Evolutionary conservation across 768 basidiomycete species (phyloP).

Genomic region (Naganishia vishniacii): DNA sequence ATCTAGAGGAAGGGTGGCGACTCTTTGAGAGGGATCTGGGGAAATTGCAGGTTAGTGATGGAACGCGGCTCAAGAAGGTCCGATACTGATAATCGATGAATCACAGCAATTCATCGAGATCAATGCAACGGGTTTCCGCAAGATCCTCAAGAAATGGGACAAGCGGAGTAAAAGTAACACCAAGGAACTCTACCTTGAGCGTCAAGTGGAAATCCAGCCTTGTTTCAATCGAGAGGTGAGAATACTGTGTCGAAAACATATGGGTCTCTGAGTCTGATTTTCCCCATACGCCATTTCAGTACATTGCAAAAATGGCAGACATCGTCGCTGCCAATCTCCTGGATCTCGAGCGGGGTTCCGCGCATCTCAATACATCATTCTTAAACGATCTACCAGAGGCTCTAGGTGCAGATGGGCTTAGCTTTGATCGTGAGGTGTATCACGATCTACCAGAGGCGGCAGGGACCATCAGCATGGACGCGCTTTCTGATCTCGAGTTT

Average conservation of each 20-base stretch:
- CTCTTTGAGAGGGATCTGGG: slow-evolving; percentile 87
- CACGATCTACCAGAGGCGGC: slow-evolving; percentile 35
- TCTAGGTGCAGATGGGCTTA: slow-evolving; percentile 38
- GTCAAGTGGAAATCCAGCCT: slow-evolving; percentile 98
- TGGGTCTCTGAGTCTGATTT: background rate
- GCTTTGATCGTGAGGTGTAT: slow-evolving; percentile 40
- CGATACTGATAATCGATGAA: background rate
- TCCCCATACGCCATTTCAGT: slow-evolving; percentile 51
- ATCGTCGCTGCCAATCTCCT: slow-evolving; percentile 65
- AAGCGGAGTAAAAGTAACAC: slow-evolving; percentile 89
- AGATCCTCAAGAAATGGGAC: slow-evolving; percentile 98
- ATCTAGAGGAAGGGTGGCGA: slow-evolving; percentile 92
- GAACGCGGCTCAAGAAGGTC: slow-evolving; percentile 58
- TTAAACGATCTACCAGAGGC: slow-evolving; percentile 43
- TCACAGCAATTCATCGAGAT: slow-evolving; percentile 89
- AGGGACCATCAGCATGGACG: slow-evolving; percentile 53
- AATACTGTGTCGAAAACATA: background rate
- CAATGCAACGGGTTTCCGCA: slow-evolving; percentile 92
- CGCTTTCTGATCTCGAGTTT: slow-evolving; percentile 81
- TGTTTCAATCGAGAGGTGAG: slow-evolving; percentile 88
- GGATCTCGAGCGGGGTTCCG: slow-evolving; percentile 71
- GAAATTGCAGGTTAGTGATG: slow-evolving; percentile 56
- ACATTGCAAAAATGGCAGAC: slow-evolving; percentile 91
- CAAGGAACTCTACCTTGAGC: slow-evolving; percentile 91
- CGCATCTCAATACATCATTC: slow-evolving; percentile 44